Evolutionary conservation across 177 flowering plant genomes (phyloP).

Genomic region (Vitis hybrid): DNA sequence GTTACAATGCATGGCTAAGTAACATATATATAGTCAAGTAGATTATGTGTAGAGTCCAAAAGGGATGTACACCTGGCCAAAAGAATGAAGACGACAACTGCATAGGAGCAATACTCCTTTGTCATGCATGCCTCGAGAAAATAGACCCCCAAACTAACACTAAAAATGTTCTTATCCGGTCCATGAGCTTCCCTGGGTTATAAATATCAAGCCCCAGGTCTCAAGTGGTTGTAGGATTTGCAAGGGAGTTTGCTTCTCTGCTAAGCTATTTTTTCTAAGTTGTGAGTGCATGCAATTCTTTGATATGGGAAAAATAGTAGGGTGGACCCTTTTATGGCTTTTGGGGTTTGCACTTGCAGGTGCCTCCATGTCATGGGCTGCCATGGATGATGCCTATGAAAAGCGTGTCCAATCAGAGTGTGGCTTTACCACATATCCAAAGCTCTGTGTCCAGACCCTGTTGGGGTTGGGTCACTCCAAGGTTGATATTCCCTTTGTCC

Average conservation of each 20-base stretch:
- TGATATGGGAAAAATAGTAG: neutral
- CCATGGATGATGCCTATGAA: constrained; percentile 8
- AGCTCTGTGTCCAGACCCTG: constrained; percentile 33
- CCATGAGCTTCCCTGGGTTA: neutral
- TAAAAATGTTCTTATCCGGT: neutral
- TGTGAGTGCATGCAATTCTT: too few relatives aligned
- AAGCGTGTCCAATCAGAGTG: constrained; percentile 22
- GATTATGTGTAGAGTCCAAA: neutral
- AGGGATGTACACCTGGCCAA: neutral
- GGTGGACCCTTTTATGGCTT: constrained; percentile 4
- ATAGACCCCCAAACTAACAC: constrained; percentile 11
- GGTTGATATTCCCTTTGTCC: constrained; percentile 24
- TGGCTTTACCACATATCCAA: constrained; percentile 39
- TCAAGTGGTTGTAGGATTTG: neutral
- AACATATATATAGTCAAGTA: neutral
- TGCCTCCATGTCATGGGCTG: neutral
- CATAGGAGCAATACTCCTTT: neutral
- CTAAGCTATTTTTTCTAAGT: neutral
- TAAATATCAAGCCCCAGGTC: neutral
- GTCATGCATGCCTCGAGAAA: neutral
- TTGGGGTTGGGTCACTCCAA: constrained; percentile 6
- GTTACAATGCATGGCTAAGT: too few relatives aligned
- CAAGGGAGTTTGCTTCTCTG: neutral
- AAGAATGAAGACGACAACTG: neutral
- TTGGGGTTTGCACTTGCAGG: constrained; percentile 1